These are phyloP conservation scores for Mycena vulgaris DNA, from an alignment of 768 basidiomycete genomes.

Conservation along the genomic window DNA sequence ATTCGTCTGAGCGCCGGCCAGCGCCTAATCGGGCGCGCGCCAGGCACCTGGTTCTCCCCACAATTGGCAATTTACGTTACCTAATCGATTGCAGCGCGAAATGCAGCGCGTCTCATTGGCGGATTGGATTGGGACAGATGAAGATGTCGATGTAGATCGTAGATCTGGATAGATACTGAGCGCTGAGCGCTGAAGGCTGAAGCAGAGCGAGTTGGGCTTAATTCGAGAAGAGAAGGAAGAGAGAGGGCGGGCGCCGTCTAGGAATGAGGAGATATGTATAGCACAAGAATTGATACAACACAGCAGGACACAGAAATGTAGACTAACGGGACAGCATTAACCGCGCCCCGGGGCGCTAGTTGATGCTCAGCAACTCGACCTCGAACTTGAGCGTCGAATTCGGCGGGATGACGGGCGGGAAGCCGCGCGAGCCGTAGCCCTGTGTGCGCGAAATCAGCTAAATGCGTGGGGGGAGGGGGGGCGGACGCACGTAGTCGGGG, in stretches of 20 bases:
- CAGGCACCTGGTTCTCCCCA: not conserved
- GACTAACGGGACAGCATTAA: not conserved
- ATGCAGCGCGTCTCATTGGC: slow-evolving; percentile 16
- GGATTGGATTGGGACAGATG: not conserved
- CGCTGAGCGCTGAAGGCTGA: not conserved
- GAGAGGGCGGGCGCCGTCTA: too few species aligned
- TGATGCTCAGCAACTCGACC: slow-evolving; percentile 87
- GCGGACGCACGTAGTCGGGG: slow-evolving; percentile 81
- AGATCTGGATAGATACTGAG: too few species aligned
- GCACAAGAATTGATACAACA: slow-evolving; percentile 31
- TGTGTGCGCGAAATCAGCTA: slow-evolving; percentile 46
- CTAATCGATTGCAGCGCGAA: not conserved
- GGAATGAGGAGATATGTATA: slow-evolving; percentile 18
- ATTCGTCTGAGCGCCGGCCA: not conserved
- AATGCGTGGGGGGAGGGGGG: slow-evolving; percentile 20
- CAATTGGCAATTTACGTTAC: not conserved
- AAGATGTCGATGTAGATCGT: too few species aligned
- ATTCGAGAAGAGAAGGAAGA: not conserved
- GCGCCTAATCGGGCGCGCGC: not conserved
- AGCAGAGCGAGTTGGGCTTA: not conserved
- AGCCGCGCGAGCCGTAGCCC: slow-evolving; percentile 84
- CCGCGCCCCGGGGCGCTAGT: slow-evolving; percentile 37
- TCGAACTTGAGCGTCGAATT: slow-evolving; percentile 85
- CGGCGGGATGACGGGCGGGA: slow-evolving; percentile 84
- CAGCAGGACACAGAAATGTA: not conserved